Evolutionary conservation across 2,329 filamentous ascomycete genomes (phyloP).

Genomic region (Venturia nashicola): DNA sequence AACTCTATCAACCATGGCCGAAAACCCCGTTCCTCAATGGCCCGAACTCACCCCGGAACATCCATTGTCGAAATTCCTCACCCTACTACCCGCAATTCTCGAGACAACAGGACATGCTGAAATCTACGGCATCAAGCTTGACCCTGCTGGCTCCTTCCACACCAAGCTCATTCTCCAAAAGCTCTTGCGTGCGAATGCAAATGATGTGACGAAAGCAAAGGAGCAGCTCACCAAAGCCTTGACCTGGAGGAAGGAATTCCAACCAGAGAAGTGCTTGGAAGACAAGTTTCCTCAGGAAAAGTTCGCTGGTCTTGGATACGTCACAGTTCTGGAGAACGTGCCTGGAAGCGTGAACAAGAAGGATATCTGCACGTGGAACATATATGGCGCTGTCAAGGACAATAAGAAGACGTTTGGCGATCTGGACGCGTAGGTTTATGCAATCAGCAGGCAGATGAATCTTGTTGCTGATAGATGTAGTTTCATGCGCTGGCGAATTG

Average conservation of each 20-base stretch:
- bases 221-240: conserved; percentile 70
- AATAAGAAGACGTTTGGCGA: conserved; percentile 72
- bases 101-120: conserved; percentile 51
- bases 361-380: conserved; percentile 76
- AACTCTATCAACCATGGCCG: background rate
- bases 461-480: conserved; percentile 30
- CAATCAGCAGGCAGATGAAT: background rate
- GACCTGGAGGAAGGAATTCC: conserved; percentile 67
- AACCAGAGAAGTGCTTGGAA: conserved; percentile 54
- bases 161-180: conserved; percentile 82
- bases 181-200: conserved; percentile 81
- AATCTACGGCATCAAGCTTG: conserved; percentile 75
- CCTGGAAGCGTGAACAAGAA: conserved; percentile 42
- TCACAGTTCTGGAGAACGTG: conserved; percentile 54
- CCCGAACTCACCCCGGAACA: conserved; percentile 25
- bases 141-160: conserved; percentile 37
- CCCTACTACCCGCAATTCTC: conserved; percentile 45
- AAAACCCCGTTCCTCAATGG: conserved; percentile 15
- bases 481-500: conserved; percentile 81
- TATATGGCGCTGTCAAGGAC: conserved; percentile 80
- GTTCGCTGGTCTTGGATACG: conserved; percentile 69
- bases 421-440: conserved; percentile 57
- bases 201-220: conserved; percentile 59
- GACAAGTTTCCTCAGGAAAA: conserved; percentile 52
- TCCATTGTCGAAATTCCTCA: conserved; percentile 44